Evolutionary conservation across 345 rosid genomes (phyloP).

Genomic region (Iberis pinnata): DNA sequence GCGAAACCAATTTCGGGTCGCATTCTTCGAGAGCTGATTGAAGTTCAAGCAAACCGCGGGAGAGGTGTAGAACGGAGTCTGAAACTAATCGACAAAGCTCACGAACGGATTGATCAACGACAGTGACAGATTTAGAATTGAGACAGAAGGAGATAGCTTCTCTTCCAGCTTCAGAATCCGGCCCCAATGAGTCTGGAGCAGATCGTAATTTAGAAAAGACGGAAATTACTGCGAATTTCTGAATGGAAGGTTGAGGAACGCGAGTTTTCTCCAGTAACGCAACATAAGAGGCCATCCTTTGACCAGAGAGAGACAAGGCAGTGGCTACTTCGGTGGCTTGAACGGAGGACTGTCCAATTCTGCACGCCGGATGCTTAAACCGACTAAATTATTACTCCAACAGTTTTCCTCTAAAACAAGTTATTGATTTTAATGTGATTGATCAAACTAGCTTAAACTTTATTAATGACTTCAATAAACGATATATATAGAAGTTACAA

Average conservation of each 20-base stretch:
- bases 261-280: constrained; percentile 63
- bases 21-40: constrained; percentile 84
- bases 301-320: constrained; percentile 2
- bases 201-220: constrained; percentile 76
- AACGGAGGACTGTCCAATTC: no score
- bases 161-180: constrained; percentile 56
- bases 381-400: no score
- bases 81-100: constrained; percentile 77
- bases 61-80: constrained; percentile 45
- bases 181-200: no score
- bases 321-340: constrained; percentile 16
- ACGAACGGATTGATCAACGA: constrained; percentile 82
- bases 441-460: no score
- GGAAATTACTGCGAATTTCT: constrained; percentile 63
- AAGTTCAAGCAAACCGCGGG: constrained; percentile 65
- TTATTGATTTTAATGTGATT: no score
- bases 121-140: constrained; percentile 49
- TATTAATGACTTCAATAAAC: no score
- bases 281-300: constrained; percentile 53
- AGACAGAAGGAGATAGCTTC: constrained; percentile 67
- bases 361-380: no score
- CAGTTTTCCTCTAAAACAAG: no score
- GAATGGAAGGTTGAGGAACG: constrained; percentile 75
- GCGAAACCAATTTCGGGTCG: constrained; percentile 38
- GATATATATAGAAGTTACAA: no score